Evolutionary conservation across 306 rosid species (phyloP), one percentile per base, ranked within the genome.

Genomic region (Neltuma alba): DNA sequence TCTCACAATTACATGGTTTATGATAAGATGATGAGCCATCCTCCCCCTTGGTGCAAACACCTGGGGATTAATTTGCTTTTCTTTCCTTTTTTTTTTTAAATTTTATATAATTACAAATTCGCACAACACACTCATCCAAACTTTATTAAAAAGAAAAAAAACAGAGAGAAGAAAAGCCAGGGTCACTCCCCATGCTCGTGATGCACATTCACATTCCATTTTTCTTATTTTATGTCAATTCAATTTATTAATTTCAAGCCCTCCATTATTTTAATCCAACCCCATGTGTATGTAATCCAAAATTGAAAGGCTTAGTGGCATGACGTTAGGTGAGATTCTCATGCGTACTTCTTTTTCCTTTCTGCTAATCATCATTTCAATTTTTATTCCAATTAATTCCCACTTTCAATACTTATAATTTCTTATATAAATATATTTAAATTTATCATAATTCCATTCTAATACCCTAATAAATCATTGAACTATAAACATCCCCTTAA

Each of bases 271-370:
- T 50, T 6, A 18, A 10, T 63, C 6, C 76, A 78, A 38, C 76
- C 82, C 61, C 76, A 28, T 30, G 2, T 23, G 3, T 50, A 36
- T 33, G 40, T 47, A 76, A 34, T 14, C 41, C 21, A 30, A 30
- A 63, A 33, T 34, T 63, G 44, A 18, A 36, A 37, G 9, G 47
- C 30, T 65, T 40, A 62, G 25, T 37, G 74, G 63, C 47, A 63
- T 7, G 4, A 9, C 36, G 64, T 71, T 77, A 11, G 83, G 72
- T 83, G 73, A 76, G 83, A 78, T 83, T 83, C 67, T 73, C 48
- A 64, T 52, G 83, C 76, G 83, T 74, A 78, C 65, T 75, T 33
- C n/a, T 27, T 2, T 20, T 52, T 70, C 76, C 61, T 54, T 6
- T 14, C 41, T 15, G 69, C 47, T 58, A 76, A 60, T 82, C 52